Evolutionary conservation across 108 stramenopile species (phyloP).

Genomic region (Cyclotella cryptica): DNA sequence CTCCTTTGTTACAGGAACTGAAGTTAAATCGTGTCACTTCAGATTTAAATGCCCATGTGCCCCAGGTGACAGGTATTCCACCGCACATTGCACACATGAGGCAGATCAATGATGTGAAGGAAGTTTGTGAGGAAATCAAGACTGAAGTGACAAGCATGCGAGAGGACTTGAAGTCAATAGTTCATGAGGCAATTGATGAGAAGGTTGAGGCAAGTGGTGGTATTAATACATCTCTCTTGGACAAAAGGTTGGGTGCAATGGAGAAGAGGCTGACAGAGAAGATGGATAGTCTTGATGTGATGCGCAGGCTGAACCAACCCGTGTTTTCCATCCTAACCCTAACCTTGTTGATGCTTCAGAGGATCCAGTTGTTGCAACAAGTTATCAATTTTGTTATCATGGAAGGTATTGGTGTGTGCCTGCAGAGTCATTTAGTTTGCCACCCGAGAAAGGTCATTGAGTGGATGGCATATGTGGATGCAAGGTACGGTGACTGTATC

Average conservation of each 20-base stretch:
- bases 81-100: slow-evolving; percentile 29
- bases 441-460: not conserved
- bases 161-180: not conserved
- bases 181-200: not conserved
- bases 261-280: not conserved
- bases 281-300: not conserved
- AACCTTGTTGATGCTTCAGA: not conserved
- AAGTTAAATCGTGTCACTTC: slow-evolving; percentile 25
- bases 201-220: not conserved
- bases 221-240: not conserved
- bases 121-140: not conserved
- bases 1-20: slow-evolving; percentile 41
- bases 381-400: not conserved
- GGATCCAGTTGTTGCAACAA: not conserved
- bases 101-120: not conserved
- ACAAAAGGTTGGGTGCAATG: not conserved
- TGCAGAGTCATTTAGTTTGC: not conserved
- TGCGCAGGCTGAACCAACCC: not conserved
- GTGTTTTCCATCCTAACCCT: not conserved
- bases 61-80: slow-evolving; percentile 47
- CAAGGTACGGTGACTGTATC: not conserved
- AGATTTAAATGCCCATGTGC: slow-evolving; percentile 38
- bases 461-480: not conserved
- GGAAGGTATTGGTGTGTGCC: not conserved
- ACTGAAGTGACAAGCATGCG: not conserved